These are phyloP conservation scores for Barnettozyma wickerhamii DNA, from an alignment of 805 yeast species.

Conservation along the genomic window DNA sequence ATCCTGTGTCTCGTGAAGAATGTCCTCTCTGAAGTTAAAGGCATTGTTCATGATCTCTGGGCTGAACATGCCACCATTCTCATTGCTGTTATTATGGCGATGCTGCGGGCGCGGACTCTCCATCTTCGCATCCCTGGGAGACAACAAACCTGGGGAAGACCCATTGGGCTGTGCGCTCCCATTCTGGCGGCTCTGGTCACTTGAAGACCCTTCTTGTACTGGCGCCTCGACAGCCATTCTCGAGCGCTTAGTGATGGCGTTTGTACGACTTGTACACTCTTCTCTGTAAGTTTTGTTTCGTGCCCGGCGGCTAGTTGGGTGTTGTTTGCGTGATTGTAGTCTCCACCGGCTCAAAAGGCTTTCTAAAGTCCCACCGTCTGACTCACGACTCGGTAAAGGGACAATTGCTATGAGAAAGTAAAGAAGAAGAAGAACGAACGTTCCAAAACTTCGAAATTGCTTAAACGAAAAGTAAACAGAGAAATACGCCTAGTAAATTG, in stretches of 20 bases:
- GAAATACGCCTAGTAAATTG: neutral
- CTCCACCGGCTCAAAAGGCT: no score
- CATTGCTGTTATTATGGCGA: slow-evolving; percentile 4
- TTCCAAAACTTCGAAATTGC: no score
- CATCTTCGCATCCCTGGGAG: neutral
- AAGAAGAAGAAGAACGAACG: no score
- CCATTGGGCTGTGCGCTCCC: neutral
- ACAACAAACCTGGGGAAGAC: neutral
- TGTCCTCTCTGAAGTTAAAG: slow-evolving; percentile 9
- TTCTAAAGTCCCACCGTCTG: no score
- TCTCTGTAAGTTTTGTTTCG: no score
- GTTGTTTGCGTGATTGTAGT: no score
- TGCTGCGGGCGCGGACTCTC: neutral
- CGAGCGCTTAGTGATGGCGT: neutral
- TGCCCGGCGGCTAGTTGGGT: no score
- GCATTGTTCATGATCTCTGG: slow-evolving; percentile 12
- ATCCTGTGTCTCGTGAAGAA: slow-evolving; percentile 18
- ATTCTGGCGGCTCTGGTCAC: neutral
- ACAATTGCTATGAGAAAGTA: no score
- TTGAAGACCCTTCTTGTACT: neutral
- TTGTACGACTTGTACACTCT: no score
- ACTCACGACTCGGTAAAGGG: no score
- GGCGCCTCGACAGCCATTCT: neutral
- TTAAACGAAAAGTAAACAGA: neutral
- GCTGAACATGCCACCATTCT: slow-evolving; percentile 14